phyloP scores from a whole-genome alignment of 805 yeast genomes.

The Spathaspora gorwiae region DNA sequence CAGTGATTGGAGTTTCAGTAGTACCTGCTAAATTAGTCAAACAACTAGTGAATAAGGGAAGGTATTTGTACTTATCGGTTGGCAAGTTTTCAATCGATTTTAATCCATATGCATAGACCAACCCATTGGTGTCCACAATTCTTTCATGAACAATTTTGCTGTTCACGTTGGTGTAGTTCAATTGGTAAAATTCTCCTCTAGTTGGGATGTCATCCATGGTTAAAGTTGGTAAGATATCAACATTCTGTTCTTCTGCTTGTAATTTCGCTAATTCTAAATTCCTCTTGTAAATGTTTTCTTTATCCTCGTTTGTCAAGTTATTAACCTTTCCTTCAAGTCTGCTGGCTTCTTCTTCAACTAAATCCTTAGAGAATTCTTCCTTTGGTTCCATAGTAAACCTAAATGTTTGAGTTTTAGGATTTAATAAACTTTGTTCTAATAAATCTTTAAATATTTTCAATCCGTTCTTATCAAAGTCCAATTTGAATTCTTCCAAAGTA shows the following conservation, averaged over 20 bases:
- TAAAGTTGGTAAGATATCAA: slow-evolving; percentile 76
- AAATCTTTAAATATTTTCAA: slow-evolving; percentile 52
- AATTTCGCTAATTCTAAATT: slow-evolving; percentile 56
- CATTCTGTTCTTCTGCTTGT: slow-evolving; percentile 68
- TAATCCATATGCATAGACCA: slow-evolving; percentile 69
- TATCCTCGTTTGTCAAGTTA: slow-evolving; percentile 51
- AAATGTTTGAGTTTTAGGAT: slow-evolving; percentile 48
- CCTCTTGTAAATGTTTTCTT: slow-evolving; percentile 50
- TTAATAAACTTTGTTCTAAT: slow-evolving; percentile 49
- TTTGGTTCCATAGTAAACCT: slow-evolving; percentile 75
- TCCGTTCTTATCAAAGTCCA: slow-evolving; percentile 51
- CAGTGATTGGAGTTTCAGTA: slow-evolving; percentile 58
- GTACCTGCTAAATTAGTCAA: slow-evolving; percentile 86
- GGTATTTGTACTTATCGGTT: slow-evolving; percentile 54
- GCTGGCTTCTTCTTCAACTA: slow-evolving; percentile 52
- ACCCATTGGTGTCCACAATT: slow-evolving; percentile 71
- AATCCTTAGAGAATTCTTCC: slow-evolving; percentile 45
- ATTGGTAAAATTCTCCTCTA: slow-evolving; percentile 37
- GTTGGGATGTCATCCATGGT: slow-evolving; percentile 68
- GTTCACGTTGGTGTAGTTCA: slow-evolving; percentile 18
- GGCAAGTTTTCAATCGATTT: slow-evolving; percentile 61
- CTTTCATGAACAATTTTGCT: slow-evolving; percentile 41
- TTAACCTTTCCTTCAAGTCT: slow-evolving; percentile 45
- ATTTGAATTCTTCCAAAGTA: slow-evolving; percentile 54
- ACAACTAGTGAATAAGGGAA: slow-evolving; percentile 76